Base-by-base conservation (phyloP, 2,329 filamentous ascomycete species). In the Ophiostoma ips region DNA sequence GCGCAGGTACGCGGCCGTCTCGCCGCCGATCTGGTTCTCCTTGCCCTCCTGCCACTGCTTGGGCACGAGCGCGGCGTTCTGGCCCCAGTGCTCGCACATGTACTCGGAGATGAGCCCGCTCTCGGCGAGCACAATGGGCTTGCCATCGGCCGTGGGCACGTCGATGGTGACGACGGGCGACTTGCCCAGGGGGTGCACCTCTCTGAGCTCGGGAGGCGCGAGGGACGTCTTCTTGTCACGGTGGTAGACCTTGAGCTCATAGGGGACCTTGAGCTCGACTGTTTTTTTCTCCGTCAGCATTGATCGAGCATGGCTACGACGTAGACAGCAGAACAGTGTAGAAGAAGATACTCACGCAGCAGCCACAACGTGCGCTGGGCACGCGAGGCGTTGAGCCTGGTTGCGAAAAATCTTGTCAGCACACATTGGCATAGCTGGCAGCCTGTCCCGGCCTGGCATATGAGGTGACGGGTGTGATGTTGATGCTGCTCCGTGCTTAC, bases 341-440 rank as follows among this genome's bases (percentile, higher is more conserved):
- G 13, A n/a, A 24, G 9, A 43, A 13, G 24, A 8, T 11, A 51
- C 55, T 12, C 47, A 55, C 55, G 40, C 40, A 94, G 76, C 7
- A 94, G 79, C 85, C 86, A 94, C 41, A 92, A 69, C 52, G 90
- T 83, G 55, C 86, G 80, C 64, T 94, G 86, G 12, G 85, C 79
- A 57, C 88, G 84, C 50, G 87, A 94, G 58, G 83, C 72, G 58
- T 90, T 77, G 53, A 94, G 82, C 87, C 87, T 94, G 36, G 24
- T 5, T 5, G 4, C 5, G 9, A 13, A 3, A 24, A 5, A 43
- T 30, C 12, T 21, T 9, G 43, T 45, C 30, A 45, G 43, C 43
- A 34, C 12, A 18, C n/a, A 34, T 45, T 18, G 21, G 10, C 5
- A 30, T n/a, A n/a, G n/a, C n/a, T n/a, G n/a, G n/a, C n/a, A n/a